phyloP scores from a whole-genome alignment of 1,139 yeast genomes.

The Scheffersomyces parashehatae region DNA sequence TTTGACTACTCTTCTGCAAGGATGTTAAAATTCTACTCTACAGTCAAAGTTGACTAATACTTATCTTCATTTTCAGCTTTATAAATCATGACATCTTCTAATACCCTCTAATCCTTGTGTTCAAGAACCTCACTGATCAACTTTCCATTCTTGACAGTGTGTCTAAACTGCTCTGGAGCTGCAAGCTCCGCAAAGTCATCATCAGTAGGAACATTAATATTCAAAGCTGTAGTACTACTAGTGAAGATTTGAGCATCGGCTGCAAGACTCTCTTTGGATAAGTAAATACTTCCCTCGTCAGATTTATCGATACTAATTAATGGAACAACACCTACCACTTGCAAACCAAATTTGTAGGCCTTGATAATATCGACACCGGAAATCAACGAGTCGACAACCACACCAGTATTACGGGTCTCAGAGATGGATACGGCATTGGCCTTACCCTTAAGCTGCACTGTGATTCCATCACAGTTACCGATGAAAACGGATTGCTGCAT shows the following conservation, averaged over 20 bases:
- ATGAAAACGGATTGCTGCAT: slow-evolving; percentile 88
- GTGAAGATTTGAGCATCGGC: slow-evolving; percentile 71
- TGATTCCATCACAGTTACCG: slow-evolving; percentile 72
- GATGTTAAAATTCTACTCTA: no score
- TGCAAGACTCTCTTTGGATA: slow-evolving; percentile 66
- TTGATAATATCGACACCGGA: slow-evolving; percentile 89
- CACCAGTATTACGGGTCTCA: slow-evolving; percentile 68
- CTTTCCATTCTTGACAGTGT: slow-evolving; percentile 44
- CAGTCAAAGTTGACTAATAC: no score
- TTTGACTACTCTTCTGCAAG: no score
- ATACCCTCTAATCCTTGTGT: slow-evolving; percentile 36
- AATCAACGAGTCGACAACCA: slow-evolving; percentile 81
- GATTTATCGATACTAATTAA: slow-evolving; percentile 85
- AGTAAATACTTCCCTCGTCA: slow-evolving; percentile 80
- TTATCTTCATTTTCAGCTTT: not conserved
- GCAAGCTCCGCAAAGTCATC: slow-evolving; percentile 71
- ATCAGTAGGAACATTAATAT: slow-evolving; percentile 72
- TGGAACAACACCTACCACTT: slow-evolving; percentile 77
- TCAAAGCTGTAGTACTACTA: slow-evolving; percentile 80
- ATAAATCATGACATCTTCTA: not conserved
- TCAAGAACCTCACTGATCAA: slow-evolving; percentile 46
- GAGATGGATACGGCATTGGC: slow-evolving; percentile 85
- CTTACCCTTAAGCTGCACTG: slow-evolving; percentile 86
- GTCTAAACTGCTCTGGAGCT: slow-evolving; percentile 87
- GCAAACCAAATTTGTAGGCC: slow-evolving; percentile 79